A percentile compares a stretch with the other conserved stretches of the same genome.
Conservation (phyloP, 805 yeast species). For the Candida broadrunensis region DNA sequence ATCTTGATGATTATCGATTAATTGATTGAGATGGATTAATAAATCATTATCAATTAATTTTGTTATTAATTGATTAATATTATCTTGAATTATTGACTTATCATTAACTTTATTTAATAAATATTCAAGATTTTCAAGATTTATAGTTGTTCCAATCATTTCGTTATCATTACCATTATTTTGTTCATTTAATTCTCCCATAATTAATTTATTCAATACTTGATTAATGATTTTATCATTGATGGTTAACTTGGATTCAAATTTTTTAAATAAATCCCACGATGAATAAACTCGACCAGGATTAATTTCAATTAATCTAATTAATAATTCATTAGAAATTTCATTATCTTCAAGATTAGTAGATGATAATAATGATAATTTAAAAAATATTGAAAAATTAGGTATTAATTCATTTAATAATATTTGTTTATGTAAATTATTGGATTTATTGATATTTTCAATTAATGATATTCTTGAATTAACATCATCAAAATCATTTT, state of each 20-base stretch:
- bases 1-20: background rate
- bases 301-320: conserved; percentile 35
- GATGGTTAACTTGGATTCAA: conserved; percentile 3
- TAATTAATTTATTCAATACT: conserved; percentile 3
- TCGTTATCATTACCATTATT: too few species aligned
- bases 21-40: background rate
- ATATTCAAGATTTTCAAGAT: background rate
- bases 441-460: conserved; percentile 9
- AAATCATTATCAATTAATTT: conserved; percentile 1
- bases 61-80: background rate
- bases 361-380: conserved; percentile 10
- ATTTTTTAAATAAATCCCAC: conserved; percentile 43
- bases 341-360: too few species aligned
- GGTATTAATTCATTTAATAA: conserved; percentile 17
- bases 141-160: background rate
- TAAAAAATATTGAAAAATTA: conserved; percentile 27
- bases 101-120: background rate
- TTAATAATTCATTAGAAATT: conserved; percentile 13
- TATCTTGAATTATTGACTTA: background rate
- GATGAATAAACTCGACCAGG: conserved; percentile 55
- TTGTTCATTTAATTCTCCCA: conserved; percentile 3
- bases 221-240: conserved; percentile 2
- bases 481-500: background rate
- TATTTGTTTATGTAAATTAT: conserved; percentile 10
- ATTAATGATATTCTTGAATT: conserved; percentile 8